Conservation (phyloP, 257 asterid species). For the Rehmannia glutinosa region DNA sequence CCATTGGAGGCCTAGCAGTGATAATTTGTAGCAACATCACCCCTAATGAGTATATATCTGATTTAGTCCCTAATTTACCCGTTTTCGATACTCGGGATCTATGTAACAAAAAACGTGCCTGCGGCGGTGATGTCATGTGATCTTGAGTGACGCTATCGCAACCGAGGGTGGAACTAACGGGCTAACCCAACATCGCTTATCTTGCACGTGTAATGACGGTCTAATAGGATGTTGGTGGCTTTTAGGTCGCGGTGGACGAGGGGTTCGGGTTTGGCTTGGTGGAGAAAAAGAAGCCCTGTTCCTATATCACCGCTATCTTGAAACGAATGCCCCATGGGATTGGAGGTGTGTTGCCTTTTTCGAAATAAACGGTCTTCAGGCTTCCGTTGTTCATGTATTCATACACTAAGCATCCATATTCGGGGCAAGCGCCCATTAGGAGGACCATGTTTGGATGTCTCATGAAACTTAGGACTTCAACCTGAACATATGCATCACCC, state of each 20-base stretch:
- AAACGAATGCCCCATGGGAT: slow-evolving; percentile 60
- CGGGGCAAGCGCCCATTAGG: slow-evolving; percentile 63
- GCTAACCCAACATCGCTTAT: slow-evolving; percentile 69
- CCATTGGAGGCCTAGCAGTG: slow-evolving; percentile 72
- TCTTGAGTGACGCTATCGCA: slow-evolving; percentile 57
- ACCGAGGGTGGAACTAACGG: slow-evolving; percentile 57
- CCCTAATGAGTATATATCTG: slow-evolving; percentile 60
- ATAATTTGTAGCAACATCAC: slow-evolving; percentile 58
- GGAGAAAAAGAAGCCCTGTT: slow-evolving; percentile 61
- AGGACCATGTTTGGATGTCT: slow-evolving; percentile 75
- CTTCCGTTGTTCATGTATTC: slow-evolving; percentile 70
- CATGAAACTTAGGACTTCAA: slow-evolving; percentile 55
- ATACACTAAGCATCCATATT: slow-evolving; percentile 65
- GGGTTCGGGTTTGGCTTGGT: slow-evolving; percentile 66
- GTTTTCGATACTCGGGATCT: slow-evolving; percentile 72
- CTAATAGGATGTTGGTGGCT: slow-evolving; percentile 57
- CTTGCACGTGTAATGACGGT: slow-evolving; percentile 49
- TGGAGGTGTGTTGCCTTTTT: slow-evolving; percentile 54
- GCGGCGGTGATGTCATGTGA: slow-evolving; percentile 75
- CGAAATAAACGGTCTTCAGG: slow-evolving; percentile 57
- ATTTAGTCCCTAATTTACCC: slow-evolving; percentile 57
- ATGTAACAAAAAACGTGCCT: slow-evolving; percentile 69
- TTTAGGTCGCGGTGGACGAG: slow-evolving; percentile 64
- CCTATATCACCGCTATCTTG: slow-evolving; percentile 58
- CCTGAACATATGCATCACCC: slow-evolving; percentile 19